Conservation (phyloP, 495 filamentous ascomycete species). For the Hypoxylon lenormandii region DNA sequence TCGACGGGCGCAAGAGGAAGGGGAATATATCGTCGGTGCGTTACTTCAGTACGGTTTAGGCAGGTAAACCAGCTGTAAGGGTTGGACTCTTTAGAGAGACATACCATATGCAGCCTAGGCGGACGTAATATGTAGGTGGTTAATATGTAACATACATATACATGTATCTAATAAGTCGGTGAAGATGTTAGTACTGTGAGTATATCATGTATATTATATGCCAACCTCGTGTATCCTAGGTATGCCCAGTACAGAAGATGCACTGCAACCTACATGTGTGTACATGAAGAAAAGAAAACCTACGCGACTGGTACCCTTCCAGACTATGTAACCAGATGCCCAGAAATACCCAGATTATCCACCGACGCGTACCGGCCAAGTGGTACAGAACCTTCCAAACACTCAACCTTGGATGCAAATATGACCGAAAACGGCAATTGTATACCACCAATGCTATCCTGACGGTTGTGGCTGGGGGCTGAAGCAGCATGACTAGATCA, state of each 20-base stretch:
- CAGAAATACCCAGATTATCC: not conserved
- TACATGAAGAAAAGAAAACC: too few relatives aligned
- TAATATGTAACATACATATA: too few relatives aligned
- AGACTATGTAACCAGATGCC: not conserved
- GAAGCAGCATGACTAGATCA: constrained; percentile 38
- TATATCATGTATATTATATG: not conserved
- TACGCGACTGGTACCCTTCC: too few relatives aligned
- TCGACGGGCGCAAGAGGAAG: not conserved
- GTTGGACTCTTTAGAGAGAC: not conserved
- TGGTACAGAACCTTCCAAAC: constrained; percentile 2
- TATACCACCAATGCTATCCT: constrained; percentile 23
- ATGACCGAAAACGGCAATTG: constrained; percentile 26
- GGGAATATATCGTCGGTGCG: not conserved
- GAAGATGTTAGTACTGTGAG: constrained; percentile 5
- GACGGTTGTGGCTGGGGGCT: constrained; percentile 22
- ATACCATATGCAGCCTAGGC: too few relatives aligned
- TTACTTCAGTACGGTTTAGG: not conserved
- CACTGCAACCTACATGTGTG: too few relatives aligned
- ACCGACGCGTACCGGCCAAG: constrained; percentile 1
- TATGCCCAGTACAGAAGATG: too few relatives aligned
- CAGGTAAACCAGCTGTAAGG: not conserved
- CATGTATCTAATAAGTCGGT: constrained; percentile 6
- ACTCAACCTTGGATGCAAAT: constrained; percentile 18
- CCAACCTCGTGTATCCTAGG: too few relatives aligned
- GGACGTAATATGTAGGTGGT: too few relatives aligned